Conservation (phyloP, 768 basidiomycete genomes). For the Leccinum broughii region DNA sequence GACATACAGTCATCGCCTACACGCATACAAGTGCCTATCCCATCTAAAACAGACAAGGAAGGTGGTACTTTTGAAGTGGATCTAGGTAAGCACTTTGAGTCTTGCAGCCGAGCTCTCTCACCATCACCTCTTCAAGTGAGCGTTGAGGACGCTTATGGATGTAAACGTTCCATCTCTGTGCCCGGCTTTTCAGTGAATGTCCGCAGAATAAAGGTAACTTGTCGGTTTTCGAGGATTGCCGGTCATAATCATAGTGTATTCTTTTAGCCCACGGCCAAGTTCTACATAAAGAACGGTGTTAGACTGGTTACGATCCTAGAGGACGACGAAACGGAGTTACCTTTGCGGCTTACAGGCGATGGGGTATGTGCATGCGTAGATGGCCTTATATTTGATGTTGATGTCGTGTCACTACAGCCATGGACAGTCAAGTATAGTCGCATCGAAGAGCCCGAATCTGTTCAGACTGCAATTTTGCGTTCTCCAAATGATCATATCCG, state of each 20-base stretch:
- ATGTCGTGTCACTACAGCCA: conserved; percentile 51
- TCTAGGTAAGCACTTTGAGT: conserved; percentile 48
- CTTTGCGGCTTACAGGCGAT: conserved; percentile 87
- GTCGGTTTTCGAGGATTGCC: not conserved
- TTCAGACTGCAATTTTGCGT: conserved; percentile 43
- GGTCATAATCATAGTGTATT: not conserved
- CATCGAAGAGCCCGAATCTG: conserved; percentile 41
- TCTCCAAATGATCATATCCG: conserved; percentile 71
- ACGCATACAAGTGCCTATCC: conserved; percentile 66
- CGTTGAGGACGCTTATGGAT: conserved; percentile 87
- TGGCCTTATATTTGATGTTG: not conserved
- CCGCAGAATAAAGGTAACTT: conserved; percentile 67
- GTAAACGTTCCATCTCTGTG: conserved; percentile 71
- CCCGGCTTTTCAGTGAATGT: conserved; percentile 87
- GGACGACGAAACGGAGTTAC: conserved; percentile 68
- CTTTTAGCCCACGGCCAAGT: conserved; percentile 78
- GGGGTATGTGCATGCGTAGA: conserved; percentile 53
- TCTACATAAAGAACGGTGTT: conserved; percentile 67
- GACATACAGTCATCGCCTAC: conserved; percentile 57
- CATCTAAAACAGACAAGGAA: conserved; percentile 58
- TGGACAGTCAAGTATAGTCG: conserved; percentile 82
- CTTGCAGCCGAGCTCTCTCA: conserved; percentile 4
- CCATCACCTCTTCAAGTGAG: conserved; percentile 48
- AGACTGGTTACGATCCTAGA: conserved; percentile 69
- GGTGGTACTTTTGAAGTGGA: conserved; percentile 82